Evolutionary conservation across 192 early-diverging fungal genomes (phyloP), one percentile per base, ranked within the genome.

Genomic region (Funneliformis mosseae): DNA sequence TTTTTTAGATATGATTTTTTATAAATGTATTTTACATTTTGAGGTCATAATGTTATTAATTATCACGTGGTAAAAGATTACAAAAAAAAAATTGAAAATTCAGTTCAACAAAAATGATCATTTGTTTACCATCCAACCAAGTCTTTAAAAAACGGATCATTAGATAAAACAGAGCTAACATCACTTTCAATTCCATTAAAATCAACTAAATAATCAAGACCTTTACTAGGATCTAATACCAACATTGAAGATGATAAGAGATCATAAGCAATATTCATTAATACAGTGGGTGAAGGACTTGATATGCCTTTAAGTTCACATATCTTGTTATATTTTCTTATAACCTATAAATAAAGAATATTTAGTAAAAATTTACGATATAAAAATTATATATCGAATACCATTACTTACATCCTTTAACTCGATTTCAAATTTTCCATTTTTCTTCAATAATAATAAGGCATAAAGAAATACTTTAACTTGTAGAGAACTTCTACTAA

Each of bases 391-490:
- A 33, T 38, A 69, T 39, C 41, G 8, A 69, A 41, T 39, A 62
- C 90, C 84, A 80, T 90, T 88, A 11, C 91, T 87, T 55, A 96
- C 91, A 63, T 93, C 90, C 7, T 88, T 90, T 83, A 96, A 91
- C 11, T 93, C 86, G 5, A 93, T 92, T 60, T 97, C 94, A 21
- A 90, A 87, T 6, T 91, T 74, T 5, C 96, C 97, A 0, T 84
- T 85, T 25, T 90, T 87, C 46, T 94, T 86, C 21, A 94, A 79
- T 45, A 89, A 85, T 8, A 94, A 85, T 43, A 96, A 75, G 0
- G 94, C 86, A 1, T 96, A 88, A 43, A 99, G 78, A 78, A 97
- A 97, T 25, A 99, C 59, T 81, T 96, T 94, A 78, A 97, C 97
- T 75, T 97, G 95, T 48, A 92, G 70, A 7, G 92, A 92, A n/a